Conservation (phyloP, 495 filamentous ascomycete species). For the Bacidia rubella region DNA sequence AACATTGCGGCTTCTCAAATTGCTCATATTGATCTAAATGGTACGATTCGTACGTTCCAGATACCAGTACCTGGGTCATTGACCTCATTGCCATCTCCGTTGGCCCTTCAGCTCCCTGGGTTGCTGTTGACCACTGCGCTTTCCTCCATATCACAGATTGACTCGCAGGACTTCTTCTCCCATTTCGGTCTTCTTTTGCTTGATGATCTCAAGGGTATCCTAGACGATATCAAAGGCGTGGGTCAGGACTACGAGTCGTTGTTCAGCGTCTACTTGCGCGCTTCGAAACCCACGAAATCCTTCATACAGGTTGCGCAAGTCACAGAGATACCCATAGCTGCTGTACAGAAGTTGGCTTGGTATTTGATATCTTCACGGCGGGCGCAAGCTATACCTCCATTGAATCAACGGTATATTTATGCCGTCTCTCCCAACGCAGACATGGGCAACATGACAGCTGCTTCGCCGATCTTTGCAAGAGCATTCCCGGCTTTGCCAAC, state of each 20-base stretch:
- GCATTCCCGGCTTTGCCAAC: conserved; percentile 69
- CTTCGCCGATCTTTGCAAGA: conserved; percentile 55
- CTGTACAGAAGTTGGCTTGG: conserved; percentile 71
- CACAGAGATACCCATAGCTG: conserved; percentile 56
- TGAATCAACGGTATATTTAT: conserved; percentile 85
- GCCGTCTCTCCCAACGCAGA: conserved; percentile 87
- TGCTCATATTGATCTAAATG: conserved; percentile 51
- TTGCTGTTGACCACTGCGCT: conserved; percentile 72
- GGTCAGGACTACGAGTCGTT: conserved; percentile 55
- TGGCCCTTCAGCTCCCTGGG: conserved; percentile 49
- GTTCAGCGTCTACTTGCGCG: conserved; percentile 70
- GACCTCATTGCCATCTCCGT: conserved; percentile 53
- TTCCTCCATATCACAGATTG: conserved; percentile 47
- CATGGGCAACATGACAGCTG: conserved; percentile 54
- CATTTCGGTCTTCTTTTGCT: conserved; percentile 80
- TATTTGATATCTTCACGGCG: conserved; percentile 93
- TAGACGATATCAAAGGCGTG: conserved; percentile 70
- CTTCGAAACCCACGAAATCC: conserved; percentile 71
- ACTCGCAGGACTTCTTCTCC: conserved; percentile 50
- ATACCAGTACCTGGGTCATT: conserved; percentile 71
- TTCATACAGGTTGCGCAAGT: conserved; percentile 66
- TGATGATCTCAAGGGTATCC: conserved; percentile 67
- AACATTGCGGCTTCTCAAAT: conserved; percentile 74
- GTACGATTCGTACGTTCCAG: conserved; percentile 58
- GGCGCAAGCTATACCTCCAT: conserved; percentile 79